Evolutionary conservation across 1,284 basidiomycete species (phyloP).

Genomic region (Boletus mariae): DNA sequence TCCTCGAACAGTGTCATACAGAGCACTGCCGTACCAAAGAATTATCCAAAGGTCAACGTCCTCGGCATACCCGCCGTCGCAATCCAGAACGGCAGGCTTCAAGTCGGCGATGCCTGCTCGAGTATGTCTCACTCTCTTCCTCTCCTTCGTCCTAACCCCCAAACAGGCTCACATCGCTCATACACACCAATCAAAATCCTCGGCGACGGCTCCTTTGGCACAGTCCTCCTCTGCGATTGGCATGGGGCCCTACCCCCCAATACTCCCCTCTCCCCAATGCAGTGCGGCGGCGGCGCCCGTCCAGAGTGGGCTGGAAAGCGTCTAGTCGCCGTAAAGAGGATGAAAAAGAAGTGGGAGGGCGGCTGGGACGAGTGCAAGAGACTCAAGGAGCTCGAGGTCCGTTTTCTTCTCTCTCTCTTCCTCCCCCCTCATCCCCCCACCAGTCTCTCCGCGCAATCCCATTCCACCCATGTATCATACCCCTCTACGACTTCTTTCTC

Average conservation of each 20-base stretch:
- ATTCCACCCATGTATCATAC: conserved; percentile 96
- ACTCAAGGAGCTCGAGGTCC: conserved; percentile 93
- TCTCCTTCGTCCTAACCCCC: conserved; percentile 3
- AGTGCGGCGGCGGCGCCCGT: conserved; percentile 81
- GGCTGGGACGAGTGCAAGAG: conserved; percentile 97
- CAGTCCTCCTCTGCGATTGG: conserved; percentile 99
- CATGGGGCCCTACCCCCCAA: conserved; percentile 90
- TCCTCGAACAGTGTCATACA: conserved; percentile 51
- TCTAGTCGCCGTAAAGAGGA: conserved; percentile 95
- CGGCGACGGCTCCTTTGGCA: conserved; percentile 96
- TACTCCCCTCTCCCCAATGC: conserved; percentile 87
- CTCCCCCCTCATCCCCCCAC: conserved; percentile 11
- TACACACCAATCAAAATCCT: conserved; percentile 82
- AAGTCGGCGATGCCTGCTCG: conserved; percentile 66
- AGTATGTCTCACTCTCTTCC: conserved; percentile 44
- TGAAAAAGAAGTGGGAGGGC: conserved; percentile 97
- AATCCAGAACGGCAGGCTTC: conserved; percentile 59
- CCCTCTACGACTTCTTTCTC: conserved; percentile 98
- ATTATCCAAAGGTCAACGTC: conserved; percentile 51
- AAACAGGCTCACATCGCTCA: conserved; percentile 52
- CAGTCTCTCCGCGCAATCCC: conserved; percentile 93
- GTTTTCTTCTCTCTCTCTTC: conserved; percentile 26
- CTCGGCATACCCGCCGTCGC: conserved; percentile 70
- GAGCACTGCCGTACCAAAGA: conserved; percentile 18
- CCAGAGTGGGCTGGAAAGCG: conserved; percentile 94